These are phyloP conservation scores for Bipolaris bicolor DNA, from an alignment of 2,329 filamentous ascomycete species.

Conservation along the genomic window DNA sequence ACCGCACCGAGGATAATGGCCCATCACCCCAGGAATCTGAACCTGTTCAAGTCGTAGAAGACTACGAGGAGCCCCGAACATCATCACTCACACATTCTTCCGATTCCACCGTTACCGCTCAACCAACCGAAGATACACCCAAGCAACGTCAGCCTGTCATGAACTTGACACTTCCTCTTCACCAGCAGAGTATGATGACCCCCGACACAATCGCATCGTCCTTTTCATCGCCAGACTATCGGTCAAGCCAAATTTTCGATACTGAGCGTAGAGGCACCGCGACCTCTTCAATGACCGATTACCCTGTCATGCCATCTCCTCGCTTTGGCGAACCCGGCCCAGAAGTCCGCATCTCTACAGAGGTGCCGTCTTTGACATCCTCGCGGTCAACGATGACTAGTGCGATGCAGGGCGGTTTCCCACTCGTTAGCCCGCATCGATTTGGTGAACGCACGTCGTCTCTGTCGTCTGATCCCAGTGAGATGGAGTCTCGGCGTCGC, in stretches of 20 bases:
- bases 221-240: slow-evolving; percentile 68
- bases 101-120: slow-evolving; percentile 55
- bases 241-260: slow-evolving; percentile 70
- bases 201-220: slow-evolving; percentile 66
- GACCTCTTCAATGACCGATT: slow-evolving; percentile 74
- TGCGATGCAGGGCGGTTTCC: slow-evolving; percentile 64
- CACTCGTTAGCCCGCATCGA: slow-evolving; percentile 52
- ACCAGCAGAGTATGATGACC: slow-evolving; percentile 63
- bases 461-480: slow-evolving; percentile 50
- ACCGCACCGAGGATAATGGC: slow-evolving; percentile 15
- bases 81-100: slow-evolving; percentile 58
- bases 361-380: slow-evolving; percentile 76
- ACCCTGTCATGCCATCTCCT: slow-evolving; percentile 72
- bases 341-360: slow-evolving; percentile 73
- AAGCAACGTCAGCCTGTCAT: slow-evolving; percentile 49
- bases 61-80: slow-evolving; percentile 56
- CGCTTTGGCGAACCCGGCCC: slow-evolving; percentile 76
- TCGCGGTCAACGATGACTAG: slow-evolving; percentile 78
- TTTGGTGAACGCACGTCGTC: slow-evolving; percentile 50
- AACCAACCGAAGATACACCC: slow-evolving; percentile 34
- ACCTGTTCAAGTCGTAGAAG: slow-evolving; percentile 54
- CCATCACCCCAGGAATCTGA: slow-evolving; percentile 32
- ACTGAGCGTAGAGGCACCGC: slow-evolving; percentile 75
- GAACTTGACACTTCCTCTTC: slow-evolving; percentile 47
- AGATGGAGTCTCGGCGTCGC: slow-evolving; percentile 62